These are phyloP conservation scores for Porcisia hertigi DNA, from an alignment of 208 protist genomes.

Conservation along the genomic window DNA sequence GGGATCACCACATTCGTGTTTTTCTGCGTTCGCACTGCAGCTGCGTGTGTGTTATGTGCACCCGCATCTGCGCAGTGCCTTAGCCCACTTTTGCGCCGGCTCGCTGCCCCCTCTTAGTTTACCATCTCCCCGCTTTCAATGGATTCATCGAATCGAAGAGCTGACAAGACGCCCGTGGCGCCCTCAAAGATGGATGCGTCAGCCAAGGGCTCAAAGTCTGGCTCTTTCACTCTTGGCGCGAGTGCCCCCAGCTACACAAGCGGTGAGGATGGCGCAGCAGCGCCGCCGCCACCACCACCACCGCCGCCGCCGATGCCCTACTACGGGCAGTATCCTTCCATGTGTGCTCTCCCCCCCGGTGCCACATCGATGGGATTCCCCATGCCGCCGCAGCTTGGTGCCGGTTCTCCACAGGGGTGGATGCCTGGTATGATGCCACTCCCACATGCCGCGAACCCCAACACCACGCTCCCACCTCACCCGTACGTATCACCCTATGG, in stretches of 20 bases:
- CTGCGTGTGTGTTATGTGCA: neutral
- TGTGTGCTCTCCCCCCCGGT: slow-evolving; percentile 22
- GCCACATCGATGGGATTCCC: slow-evolving; percentile 23
- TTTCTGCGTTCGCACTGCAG: neutral
- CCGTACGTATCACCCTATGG: slow-evolving; percentile 24
- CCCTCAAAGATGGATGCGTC: slow-evolving; percentile 9
- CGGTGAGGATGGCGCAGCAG: slow-evolving; percentile 1
- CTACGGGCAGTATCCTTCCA: slow-evolving; percentile 31
- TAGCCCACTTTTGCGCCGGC: neutral
- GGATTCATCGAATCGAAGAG: slow-evolving; percentile 15
- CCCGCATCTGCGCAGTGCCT: neutral
- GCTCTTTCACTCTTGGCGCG: neutral
- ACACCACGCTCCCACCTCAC: slow-evolving; percentile 9
- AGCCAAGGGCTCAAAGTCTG: slow-evolving; percentile 9
- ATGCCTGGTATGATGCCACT: slow-evolving; percentile 29
- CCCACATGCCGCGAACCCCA: slow-evolving; percentile 5
- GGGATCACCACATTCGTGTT: neutral
- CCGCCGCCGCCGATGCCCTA: slow-evolving; percentile 24
- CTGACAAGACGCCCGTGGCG: slow-evolving; percentile 11
- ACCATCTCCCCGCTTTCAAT: neutral
- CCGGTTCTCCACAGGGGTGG: slow-evolving; percentile 26
- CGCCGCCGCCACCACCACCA: slow-evolving; percentile 17
- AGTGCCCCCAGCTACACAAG: slow-evolving; percentile 12
- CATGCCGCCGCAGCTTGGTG: slow-evolving; percentile 6
- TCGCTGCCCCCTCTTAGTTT: neutral